Evolutionary conservation across 768 basidiomycete genomes (phyloP).

Genomic region (Gelatoporia subvermispora): DNA sequence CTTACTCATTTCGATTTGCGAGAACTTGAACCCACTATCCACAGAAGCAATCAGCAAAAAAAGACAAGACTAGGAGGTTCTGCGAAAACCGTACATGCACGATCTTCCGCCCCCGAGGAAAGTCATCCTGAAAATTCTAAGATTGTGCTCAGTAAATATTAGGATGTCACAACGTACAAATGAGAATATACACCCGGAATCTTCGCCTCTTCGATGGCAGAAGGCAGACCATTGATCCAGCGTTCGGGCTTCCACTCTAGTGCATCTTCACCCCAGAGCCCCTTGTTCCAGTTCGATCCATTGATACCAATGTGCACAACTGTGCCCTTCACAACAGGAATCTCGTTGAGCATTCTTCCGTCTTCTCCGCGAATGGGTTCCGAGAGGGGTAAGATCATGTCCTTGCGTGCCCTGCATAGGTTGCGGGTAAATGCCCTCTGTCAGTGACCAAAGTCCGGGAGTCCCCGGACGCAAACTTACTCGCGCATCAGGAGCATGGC

Average conservation of each 20-base stretch:
- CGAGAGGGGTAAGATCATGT: constrained; percentile 38
- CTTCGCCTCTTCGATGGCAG: constrained; percentile 6
- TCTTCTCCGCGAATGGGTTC: constrained; percentile 12
- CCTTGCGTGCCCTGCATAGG: constrained; percentile 25
- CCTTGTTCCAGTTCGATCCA: constrained; percentile 35
- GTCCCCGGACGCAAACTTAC: background rate
- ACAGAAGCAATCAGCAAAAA: too few species aligned
- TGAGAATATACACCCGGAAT: constrained; percentile 17
- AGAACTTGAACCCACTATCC: constrained; percentile 14
- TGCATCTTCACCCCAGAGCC: constrained; percentile 41
- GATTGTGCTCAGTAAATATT: background rate
- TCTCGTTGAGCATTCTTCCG: constrained; percentile 11
- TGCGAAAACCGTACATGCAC: constrained; percentile 24
- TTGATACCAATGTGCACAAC: constrained; percentile 32
- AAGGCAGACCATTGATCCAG: constrained; percentile 28
- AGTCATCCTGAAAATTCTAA: constrained; percentile 19
- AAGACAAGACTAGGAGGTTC: background rate
- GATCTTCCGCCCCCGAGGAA: constrained; percentile 23
- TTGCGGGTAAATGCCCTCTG: too few species aligned
- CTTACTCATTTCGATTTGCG: constrained; percentile 12
- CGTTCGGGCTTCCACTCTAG: constrained; percentile 39
- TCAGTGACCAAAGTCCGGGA: background rate
- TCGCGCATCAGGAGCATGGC: constrained; percentile 6
- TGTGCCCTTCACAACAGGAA: constrained; percentile 35
- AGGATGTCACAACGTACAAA: constrained; percentile 3